Percentiles rank a stretch among this genome's conserved stretches.
These are phyloP conservation scores for Malassezia obtusa DNA, from an alignment of 1,284 basidiomycete species.

Conservation along the genomic window DNA sequence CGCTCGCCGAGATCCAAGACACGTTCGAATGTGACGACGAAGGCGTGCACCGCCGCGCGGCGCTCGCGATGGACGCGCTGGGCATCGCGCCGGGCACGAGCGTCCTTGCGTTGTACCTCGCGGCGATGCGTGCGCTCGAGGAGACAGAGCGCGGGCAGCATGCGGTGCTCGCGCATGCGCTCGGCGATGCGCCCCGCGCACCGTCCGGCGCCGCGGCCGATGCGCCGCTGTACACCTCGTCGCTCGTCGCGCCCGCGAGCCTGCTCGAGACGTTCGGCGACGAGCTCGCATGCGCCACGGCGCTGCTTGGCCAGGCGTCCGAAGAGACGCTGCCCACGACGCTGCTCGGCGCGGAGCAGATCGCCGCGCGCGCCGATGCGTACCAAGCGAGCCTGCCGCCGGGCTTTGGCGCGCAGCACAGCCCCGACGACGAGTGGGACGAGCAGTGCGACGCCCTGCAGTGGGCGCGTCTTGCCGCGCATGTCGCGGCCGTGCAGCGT, in stretches of 20 bases:
- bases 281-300: constrained; percentile 1
- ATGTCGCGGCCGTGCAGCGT: constrained; percentile 2
- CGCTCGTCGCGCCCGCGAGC: constrained; percentile 8
- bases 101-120: neutral
- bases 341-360: neutral
- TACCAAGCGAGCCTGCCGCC: neutral
- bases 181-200: no score
- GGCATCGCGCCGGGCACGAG: neutral
- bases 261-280: constrained; percentile 12
- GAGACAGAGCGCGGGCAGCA: neutral
- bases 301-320: neutral
- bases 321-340: neutral
- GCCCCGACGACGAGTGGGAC: constrained; percentile 14
- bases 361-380: neutral
- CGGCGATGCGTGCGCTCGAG: constrained; percentile 2
- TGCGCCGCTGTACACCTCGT: constrained; percentile 1
- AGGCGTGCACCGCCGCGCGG: neutral
- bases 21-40: neutral
- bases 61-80: neutral
- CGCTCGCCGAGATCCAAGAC: constrained; percentile 10
- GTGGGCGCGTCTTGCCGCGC: neutral
- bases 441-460: neutral
- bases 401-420: constrained; percentile 10
- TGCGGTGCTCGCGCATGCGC: neutral
- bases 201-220: neutral